Percentiles rank a stretch among this genome's conserved stretches.
Evolutionary conservation across 768 basidiomycete genomes (phyloP).

Genomic region (Psilocybe azurescens): DNA sequence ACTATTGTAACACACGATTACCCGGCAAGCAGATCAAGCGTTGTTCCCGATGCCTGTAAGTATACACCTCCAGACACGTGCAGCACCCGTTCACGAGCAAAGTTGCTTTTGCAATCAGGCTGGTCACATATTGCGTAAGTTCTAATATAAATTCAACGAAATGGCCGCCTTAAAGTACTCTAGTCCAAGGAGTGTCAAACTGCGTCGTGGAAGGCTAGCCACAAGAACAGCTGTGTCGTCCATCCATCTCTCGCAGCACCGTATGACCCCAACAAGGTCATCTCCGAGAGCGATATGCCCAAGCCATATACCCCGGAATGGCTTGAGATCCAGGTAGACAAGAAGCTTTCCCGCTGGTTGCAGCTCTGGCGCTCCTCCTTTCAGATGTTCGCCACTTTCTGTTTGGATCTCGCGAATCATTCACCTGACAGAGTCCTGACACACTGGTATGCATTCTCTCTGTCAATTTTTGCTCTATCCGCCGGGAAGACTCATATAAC

Average conservation of each 20-base stretch:
- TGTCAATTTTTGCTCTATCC: neutral
- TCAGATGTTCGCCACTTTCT: neutral
- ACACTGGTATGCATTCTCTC: slow-evolving; percentile 2
- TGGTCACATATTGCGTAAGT: slow-evolving; percentile 16
- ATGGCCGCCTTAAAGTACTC: neutral
- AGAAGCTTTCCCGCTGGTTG: slow-evolving; percentile 9
- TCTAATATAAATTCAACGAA: neutral
- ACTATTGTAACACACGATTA: slow-evolving; percentile 11
- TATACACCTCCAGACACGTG: neutral
- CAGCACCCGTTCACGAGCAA: no score
- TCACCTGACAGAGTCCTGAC: slow-evolving; percentile 12
- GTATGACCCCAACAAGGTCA: neutral
- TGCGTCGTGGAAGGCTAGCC: slow-evolving; percentile 13
- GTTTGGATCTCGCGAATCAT: slow-evolving; percentile 14
- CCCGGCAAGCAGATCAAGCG: slow-evolving; percentile 7
- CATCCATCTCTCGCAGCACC: slow-evolving; percentile 8
- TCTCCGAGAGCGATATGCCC: neutral
- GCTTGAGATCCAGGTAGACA: neutral
- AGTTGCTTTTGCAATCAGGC: neutral
- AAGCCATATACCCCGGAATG: neutral
- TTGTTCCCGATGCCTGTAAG: slow-evolving; percentile 15
- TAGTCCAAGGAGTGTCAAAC: slow-evolving; percentile 16
- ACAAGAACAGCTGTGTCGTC: slow-evolving; percentile 10
- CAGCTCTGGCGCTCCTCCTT: slow-evolving; percentile 11
- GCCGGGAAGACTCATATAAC: neutral